These are phyloP conservation scores for Hymenoscyphus linearis DNA, from an alignment of 2,329 filamentous ascomycete genomes.

Conservation along the genomic window DNA sequence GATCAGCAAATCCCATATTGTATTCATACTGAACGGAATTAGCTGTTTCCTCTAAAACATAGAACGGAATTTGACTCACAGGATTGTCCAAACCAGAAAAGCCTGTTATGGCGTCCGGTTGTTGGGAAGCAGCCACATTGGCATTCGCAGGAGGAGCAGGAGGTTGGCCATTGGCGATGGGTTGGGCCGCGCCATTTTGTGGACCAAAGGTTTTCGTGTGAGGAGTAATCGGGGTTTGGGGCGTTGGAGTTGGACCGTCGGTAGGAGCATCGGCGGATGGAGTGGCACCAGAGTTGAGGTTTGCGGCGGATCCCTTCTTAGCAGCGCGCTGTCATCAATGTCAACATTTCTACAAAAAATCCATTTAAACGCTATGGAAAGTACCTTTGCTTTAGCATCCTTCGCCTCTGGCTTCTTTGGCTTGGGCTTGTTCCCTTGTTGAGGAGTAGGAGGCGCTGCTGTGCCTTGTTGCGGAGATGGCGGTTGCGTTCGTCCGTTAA, in stretches of 20 bases:
- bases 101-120: constrained; percentile 35
- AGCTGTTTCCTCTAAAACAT: background rate
- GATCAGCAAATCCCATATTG: constrained; percentile 47
- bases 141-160: constrained; percentile 38
- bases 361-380: constrained; percentile 31
- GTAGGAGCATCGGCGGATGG: constrained; percentile 50
- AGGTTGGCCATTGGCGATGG: constrained; percentile 34
- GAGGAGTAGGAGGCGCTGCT: constrained; percentile 70
- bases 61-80: constrained; percentile 12
- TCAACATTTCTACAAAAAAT: constrained; percentile 33
- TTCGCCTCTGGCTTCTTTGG: constrained; percentile 83
- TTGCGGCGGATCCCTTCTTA: constrained; percentile 60
- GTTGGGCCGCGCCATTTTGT: constrained; percentile 39
- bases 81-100: background rate
- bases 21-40: constrained; percentile 27
- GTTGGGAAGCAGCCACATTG: constrained; percentile 38
- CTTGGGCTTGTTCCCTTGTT: constrained; percentile 64
- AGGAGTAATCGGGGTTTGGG: constrained; percentile 60
- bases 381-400: constrained; percentile 69
- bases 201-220: constrained; percentile 46
- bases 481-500: constrained; percentile 51
- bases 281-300: constrained; percentile 48
- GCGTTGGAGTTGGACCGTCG: constrained; percentile 54
- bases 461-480: constrained; percentile 59
- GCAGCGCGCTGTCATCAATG: constrained; percentile 32